Evolutionary conservation across 139 green algal genomes (phyloP).

Genomic region (Tetradesmus obliquus): DNA sequence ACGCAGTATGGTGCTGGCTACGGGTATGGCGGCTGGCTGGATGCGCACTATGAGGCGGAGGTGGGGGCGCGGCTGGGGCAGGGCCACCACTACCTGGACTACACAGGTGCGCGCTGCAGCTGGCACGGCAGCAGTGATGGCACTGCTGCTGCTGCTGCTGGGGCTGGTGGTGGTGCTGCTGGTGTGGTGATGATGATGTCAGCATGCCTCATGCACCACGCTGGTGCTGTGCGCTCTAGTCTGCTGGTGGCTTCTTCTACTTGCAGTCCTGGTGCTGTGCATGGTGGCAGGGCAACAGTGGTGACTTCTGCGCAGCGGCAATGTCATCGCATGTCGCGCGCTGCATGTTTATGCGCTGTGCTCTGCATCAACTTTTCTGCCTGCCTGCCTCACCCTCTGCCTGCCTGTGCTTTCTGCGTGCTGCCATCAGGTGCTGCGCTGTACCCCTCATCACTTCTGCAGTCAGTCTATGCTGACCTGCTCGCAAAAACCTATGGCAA

Average conservation of each 20-base stretch:
- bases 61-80: constrained; percentile 63
- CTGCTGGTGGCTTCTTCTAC: not conserved
- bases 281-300: no score
- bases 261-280: no score
- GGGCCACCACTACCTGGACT: constrained; percentile 79
- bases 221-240: constrained; percentile 1
- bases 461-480: constrained; percentile 67
- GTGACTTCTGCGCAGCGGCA: no score
- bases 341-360: no score
- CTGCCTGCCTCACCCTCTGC: not conserved
- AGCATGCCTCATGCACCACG: not conserved
- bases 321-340: no score
- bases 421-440: constrained; percentile 23
- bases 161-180: not conserved
- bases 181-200: not conserved
- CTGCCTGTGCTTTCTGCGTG: not conserved
- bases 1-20: constrained; percentile 42
- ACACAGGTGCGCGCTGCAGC: constrained; percentile 62
- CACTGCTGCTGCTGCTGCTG: not conserved
- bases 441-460: constrained; percentile 66
- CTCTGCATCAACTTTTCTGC: no score
- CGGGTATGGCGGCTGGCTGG: constrained; percentile 65
- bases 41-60: constrained; percentile 64
- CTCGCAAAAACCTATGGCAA: constrained; percentile 75
- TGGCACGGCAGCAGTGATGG: not conserved